phyloP scores from a whole-genome alignment of 345 rosid species.

The Rubroshorea leprosula region DNA sequence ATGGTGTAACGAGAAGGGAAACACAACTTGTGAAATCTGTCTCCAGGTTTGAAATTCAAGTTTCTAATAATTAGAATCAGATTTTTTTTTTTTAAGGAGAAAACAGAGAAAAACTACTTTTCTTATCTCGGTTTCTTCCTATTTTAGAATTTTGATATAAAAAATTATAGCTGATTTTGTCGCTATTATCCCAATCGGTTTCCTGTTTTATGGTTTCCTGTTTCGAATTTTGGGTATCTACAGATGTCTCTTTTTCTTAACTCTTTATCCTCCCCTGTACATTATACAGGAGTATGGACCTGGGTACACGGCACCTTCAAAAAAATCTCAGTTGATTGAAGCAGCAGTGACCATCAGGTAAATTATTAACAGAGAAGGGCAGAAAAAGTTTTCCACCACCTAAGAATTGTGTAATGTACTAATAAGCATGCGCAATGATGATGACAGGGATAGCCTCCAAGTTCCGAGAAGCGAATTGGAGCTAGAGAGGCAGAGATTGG shows the following conservation, averaged over 20 bases:
- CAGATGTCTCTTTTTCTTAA: not conserved
- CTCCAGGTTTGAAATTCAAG: constrained; percentile 57
- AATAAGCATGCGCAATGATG: too few species aligned
- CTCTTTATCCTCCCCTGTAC: too few species aligned
- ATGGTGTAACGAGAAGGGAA: constrained; percentile 98
- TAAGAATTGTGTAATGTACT: not conserved
- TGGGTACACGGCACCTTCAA: constrained; percentile 50
- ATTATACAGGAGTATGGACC: constrained; percentile 54
- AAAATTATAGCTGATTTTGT: too few species aligned
- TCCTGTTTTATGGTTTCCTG: not conserved
- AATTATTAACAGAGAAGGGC: too few species aligned
- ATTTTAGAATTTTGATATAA: too few species aligned
- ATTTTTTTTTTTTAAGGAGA: not conserved
- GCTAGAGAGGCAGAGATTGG: constrained; percentile 13
- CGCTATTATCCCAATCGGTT: too few species aligned
- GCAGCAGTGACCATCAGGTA: constrained; percentile 63
- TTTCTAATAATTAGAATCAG: too few species aligned
- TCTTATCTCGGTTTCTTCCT: not conserved
- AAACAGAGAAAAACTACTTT: not conserved
- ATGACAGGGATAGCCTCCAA: constrained; percentile 52
- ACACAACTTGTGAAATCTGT: constrained; percentile 89
- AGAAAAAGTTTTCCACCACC: too few species aligned
- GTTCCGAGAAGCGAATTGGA: constrained; percentile 33
- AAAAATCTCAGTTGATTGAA: constrained; percentile 49
- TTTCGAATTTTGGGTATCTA: not conserved